phyloP scores from a whole-genome alignment of 768 basidiomycete species.

The Suillus tomentosus region DNA sequence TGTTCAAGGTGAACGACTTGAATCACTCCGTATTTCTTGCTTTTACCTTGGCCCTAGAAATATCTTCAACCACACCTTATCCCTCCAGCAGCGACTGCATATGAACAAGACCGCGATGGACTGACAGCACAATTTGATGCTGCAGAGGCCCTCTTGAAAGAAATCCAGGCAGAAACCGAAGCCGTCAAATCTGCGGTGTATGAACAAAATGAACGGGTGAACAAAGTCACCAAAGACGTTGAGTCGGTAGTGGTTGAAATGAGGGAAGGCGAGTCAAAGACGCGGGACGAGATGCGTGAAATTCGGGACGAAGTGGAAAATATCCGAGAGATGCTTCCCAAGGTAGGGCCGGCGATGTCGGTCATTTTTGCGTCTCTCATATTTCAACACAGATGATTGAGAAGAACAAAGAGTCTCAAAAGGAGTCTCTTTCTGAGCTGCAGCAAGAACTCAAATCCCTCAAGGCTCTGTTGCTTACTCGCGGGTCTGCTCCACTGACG shows the following conservation, averaged over 20 bases:
- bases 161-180: slow-evolving; percentile 76
- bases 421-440: slow-evolving; percentile 79
- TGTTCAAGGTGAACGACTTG: slow-evolving; percentile 64
- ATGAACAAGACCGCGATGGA: slow-evolving; percentile 84
- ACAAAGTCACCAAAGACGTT: slow-evolving; percentile 72
- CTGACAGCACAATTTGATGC: slow-evolving; percentile 89
- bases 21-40: slow-evolving; percentile 14
- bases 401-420: slow-evolving; percentile 85
- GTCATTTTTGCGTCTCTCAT: slow-evolving; percentile 4
- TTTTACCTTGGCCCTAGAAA: slow-evolving; percentile 55
- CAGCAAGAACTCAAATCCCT: slow-evolving; percentile 94
- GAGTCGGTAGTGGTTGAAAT: slow-evolving; percentile 72
- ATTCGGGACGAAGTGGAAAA: slow-evolving; percentile 89
- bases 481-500: slow-evolving; percentile 52
- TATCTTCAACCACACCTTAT: slow-evolving; percentile 88
- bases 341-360: slow-evolving; percentile 49
- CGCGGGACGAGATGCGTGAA: slow-evolving; percentile 87
- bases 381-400: slow-evolving; percentile 77
- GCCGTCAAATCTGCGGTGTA: slow-evolving; percentile 74
- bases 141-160: slow-evolving; percentile 76
- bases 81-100: slow-evolving; percentile 86
- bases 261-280: slow-evolving; percentile 74
- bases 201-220: slow-evolving; percentile 72
- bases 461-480: slow-evolving; percentile 83
- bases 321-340: slow-evolving; percentile 90